Base-by-base conservation (phyloP, 2,329 filamentous ascomycete species). In the Daldinia eschscholtzii region DNA sequence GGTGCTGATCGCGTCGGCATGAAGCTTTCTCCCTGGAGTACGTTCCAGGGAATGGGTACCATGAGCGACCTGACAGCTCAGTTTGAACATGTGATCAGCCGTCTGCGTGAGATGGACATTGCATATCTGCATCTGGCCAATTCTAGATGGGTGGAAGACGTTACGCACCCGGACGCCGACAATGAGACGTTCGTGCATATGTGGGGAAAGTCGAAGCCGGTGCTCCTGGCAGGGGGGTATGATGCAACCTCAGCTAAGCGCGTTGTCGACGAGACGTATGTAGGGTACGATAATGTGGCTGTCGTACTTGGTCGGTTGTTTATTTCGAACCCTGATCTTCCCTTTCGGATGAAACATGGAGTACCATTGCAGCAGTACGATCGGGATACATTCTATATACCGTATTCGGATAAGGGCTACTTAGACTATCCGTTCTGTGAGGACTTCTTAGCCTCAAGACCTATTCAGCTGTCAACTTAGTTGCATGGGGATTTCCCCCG, bases 71-170 rank as follows among this genome's bases (percentile, higher is more conserved):
- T 88, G 0, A 70, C 84, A 9, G 84, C 87, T 2, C 87, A 90
- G 70, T 91, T 90, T 74, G 80, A 78, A 18, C 81, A 90, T 71
- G 74, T 89, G 12, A 80, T 86, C 28, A 71, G 79, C 57, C 81
- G 84, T 55, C 78, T 89, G 37, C 85, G 85, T 66, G 77, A 81
- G 46, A 76, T 89, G 20, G 81, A 83, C 13, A 80, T 91, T 23
- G 83, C 87, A 0, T 90, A 87, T 76, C 73, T 88, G 9, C 88
- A 89, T 75, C 70, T 89, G 4, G 81, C 91, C 13, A 87, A 90
- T 73, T 81, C 85, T 2, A 82, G 86, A 3, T 79, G 37, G 39
- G 39, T 44, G 23, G 56, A 46, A 20, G 39, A 58, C 18, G 18
- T 58, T n/a, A 46, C 87, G 6, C 76, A 80, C 4, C 82, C 82